A percentile compares a stretch with the other conserved stretches of the same genome.
These are phyloP conservation scores for Nowakowskiella sp. DNA, from an alignment of 192 early-diverging fungal genomes.

Conservation along the genomic window DNA sequence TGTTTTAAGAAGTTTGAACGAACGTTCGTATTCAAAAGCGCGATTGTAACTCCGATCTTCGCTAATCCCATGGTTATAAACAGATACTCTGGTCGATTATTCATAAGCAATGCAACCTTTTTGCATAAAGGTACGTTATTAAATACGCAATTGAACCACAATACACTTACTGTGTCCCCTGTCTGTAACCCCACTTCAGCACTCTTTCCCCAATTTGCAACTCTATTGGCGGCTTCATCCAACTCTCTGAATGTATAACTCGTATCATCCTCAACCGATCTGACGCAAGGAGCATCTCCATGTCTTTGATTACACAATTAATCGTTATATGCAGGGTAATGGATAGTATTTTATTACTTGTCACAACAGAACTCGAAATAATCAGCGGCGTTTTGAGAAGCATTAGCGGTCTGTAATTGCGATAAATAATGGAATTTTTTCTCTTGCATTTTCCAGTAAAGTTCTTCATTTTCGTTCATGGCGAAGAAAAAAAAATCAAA, in stretches of 20 bases:
- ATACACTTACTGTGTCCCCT: neutral
- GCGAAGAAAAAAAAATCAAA: no score
- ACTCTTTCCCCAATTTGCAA: conserved; percentile 1
- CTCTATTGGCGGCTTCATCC: conserved; percentile 8
- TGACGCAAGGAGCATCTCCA: no score
- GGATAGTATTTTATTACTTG: no score
- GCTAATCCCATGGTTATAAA: neutral
- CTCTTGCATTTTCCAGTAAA: no score
- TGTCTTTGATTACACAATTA: no score
- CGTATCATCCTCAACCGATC: conserved; percentile 5
- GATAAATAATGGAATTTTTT: no score
- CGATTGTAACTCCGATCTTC: neutral
- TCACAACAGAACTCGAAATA: no score
- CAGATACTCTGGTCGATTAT: neutral
- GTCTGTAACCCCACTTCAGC: neutral
- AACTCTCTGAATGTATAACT: conserved; percentile 10
- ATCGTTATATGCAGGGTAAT: no score
- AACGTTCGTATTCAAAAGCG: conserved; percentile 9
- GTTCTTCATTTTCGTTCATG: no score
- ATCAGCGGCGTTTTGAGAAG: no score
- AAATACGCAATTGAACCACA: neutral
- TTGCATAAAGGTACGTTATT: neutral
- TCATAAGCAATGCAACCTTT: neutral
- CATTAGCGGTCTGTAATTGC: no score
- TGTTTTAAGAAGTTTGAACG: conserved; percentile 3